Conservation (phyloP, 2,329 filamentous ascomycete species). For the Paradendryphiella salina region DNA sequence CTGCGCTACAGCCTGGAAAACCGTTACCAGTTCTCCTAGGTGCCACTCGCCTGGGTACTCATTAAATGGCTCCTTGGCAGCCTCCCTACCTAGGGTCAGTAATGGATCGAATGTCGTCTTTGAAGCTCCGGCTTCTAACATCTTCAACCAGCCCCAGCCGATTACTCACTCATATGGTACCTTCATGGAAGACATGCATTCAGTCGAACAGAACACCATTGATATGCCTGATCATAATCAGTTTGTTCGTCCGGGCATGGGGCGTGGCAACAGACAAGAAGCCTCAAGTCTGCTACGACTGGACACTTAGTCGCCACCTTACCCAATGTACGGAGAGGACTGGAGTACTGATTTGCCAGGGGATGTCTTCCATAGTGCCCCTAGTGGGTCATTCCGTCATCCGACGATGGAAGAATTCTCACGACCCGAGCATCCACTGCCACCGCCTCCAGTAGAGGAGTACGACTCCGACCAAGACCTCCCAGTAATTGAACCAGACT, state of each 20-base stretch:
- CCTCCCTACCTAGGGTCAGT: not conserved
- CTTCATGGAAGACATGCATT: not conserved
- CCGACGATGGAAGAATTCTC: constrained; percentile 9
- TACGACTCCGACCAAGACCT: constrained; percentile 10
- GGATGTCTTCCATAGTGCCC: not conserved
- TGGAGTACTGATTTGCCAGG: not conserved
- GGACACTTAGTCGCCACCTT: not conserved
- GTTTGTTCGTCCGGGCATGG: not conserved
- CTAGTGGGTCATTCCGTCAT: not conserved
- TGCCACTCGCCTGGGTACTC: not conserved
- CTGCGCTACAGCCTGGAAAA: not conserved
- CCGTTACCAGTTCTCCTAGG: not conserved
- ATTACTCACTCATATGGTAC: not conserved
- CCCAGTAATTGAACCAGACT: constrained; percentile 8
- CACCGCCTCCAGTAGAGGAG: not conserved
- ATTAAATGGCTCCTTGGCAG: not conserved
- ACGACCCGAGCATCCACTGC: not conserved
- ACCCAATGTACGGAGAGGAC: constrained; percentile 1
- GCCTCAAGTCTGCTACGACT: not conserved
- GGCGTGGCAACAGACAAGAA: not conserved
- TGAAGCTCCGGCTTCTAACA: not conserved
- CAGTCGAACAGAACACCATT: not conserved
- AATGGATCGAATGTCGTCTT: not conserved
- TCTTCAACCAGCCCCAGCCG: not conserved
- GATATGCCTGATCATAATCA: constrained; percentile 7